Conservation (phyloP, 1,284 basidiomycete genomes). For the Agroathelia rolfsii region DNA sequence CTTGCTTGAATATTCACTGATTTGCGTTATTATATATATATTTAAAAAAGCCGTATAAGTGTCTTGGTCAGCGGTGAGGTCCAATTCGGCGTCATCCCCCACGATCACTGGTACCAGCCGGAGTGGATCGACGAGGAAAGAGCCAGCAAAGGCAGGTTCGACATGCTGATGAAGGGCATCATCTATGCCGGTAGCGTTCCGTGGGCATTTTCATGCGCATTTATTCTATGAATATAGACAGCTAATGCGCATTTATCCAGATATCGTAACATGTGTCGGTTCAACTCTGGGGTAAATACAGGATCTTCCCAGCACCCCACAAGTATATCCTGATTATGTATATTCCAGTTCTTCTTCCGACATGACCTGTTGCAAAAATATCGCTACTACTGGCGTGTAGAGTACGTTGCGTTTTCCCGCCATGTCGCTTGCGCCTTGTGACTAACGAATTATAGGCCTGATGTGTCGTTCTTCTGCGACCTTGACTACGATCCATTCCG, state of each 20-base stretch:
- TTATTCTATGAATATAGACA: slow-evolving; percentile 3
- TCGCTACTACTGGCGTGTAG: slow-evolving; percentile 82
- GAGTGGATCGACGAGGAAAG: slow-evolving; percentile 70
- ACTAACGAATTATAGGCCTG: slow-evolving; percentile 38
- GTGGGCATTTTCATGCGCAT: slow-evolving; percentile 1
- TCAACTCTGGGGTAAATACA: slow-evolving; percentile 66
- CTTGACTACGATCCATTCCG: slow-evolving; percentile 73
- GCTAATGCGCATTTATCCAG: slow-evolving; percentile 19
- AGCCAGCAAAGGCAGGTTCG: slow-evolving; percentile 51
- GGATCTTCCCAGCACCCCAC: slow-evolving; percentile 10
- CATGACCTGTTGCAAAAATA: slow-evolving; percentile 65
- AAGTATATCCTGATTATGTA: slow-evolving; percentile 3
- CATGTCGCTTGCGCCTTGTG: slow-evolving; percentile 10
- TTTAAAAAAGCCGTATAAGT: slow-evolving; percentile 39
- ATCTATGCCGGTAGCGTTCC: slow-evolving; percentile 52
- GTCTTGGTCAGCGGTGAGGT: slow-evolving; percentile 45
- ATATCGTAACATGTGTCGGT: slow-evolving; percentile 77
- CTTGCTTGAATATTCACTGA: neutral
- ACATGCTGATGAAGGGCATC: slow-evolving; percentile 53
- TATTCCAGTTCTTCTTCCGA: slow-evolving; percentile 60
- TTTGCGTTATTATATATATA: slow-evolving; percentile 13
- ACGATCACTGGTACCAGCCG: slow-evolving; percentile 73
- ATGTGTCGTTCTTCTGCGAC: slow-evolving; percentile 72
- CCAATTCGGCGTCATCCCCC: slow-evolving; percentile 63
- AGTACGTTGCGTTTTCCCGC: slow-evolving; percentile 22